These are phyloP conservation scores for Saccharomycopsis babjevae DNA, from an alignment of 805 yeast genomes.

Conservation along the genomic window DNA sequence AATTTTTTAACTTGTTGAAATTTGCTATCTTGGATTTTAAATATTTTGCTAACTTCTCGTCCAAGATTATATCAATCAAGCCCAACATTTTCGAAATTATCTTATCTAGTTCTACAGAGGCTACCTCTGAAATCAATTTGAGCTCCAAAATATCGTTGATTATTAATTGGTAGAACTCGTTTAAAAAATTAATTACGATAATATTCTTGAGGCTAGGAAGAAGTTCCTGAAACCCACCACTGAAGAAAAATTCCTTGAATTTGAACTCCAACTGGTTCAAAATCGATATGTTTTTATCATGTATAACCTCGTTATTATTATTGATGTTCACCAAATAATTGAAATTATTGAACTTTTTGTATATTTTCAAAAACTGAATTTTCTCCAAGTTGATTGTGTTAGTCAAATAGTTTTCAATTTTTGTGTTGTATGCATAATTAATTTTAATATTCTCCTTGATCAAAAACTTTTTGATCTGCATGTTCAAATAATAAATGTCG, in stretches of 20 bases:
- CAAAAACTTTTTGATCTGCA: conserved; percentile 5
- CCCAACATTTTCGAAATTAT: conserved; percentile 12
- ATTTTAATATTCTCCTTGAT: neutral
- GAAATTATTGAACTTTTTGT: conserved; percentile 15
- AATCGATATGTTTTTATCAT: conserved; percentile 3
- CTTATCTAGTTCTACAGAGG: conserved; percentile 10
- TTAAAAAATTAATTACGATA: conserved; percentile 14
- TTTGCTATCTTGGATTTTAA: conserved; percentile 5
- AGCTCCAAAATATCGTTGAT: conserved; percentile 15
- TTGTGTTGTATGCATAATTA: neutral
- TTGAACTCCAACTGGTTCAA: conserved; percentile 18
- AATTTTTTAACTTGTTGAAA: conserved; percentile 12
- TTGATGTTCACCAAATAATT: conserved; percentile 1
- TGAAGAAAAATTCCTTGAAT: conserved; percentile 18
- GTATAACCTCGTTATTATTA: neutral
- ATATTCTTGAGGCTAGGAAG: conserved; percentile 8
- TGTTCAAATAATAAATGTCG: conserved; percentile 16
- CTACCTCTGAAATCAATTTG: conserved; percentile 11
- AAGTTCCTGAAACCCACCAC: conserved; percentile 14
- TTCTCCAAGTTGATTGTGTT: conserved; percentile 14
- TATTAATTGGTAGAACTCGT: conserved; percentile 17
- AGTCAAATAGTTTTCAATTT: conserved; percentile 15
- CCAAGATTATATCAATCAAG: conserved; percentile 7
- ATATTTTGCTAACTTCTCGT: neutral
- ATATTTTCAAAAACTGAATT: conserved; percentile 16